Base-by-base conservation (phyloP, 2,329 filamentous ascomycete species). In the Monosporascus sp. region DNA sequence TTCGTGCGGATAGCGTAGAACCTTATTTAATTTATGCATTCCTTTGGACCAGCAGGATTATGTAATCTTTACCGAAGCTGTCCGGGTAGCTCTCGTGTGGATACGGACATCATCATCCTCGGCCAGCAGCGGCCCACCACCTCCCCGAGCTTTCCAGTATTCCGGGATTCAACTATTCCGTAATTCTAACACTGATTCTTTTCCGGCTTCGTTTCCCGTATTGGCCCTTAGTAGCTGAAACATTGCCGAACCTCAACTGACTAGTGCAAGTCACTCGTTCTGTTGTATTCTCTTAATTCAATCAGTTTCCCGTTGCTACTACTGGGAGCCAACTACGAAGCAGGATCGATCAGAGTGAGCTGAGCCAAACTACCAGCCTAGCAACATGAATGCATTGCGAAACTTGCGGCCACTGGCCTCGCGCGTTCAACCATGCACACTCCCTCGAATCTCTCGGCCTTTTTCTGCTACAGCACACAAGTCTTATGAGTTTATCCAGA, bases 401-500 rank as follows among this genome's bases (percentile, higher is more conserved):
- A 78, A 76, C 61, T 70, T 87, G 64, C 78, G 82, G 67, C 80
- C 88, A 46, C 70, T 82, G 58, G 80, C 81, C 65, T 80, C 81
- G 27, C 79, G 79, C 57, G 80, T 88, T 65, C 79, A 80, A 63
- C 71, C 77, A 43, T 76, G 75, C 49, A 79, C 79, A 43, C 73
- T 86, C 37, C 83, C 84, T 46, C 75, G 78, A 50, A 68, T 83
- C 48, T 69, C 73, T 55, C 78, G 82, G 49, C 71, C 72, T 56
- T 81, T 79, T 58, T 81, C 78, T 53, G 77, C 79, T 51, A 72
- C 68, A 17, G 49, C 70, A 14, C 55, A 70, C 58, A 65, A 61
- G 55, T 69, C 72, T 51, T 97, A 95, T 72, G 88, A 97, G 67
- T 87, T 87, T 72, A 85, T 97, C 62, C 77, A 94, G 61, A 85